Conservation (phyloP, 2,329 filamentous ascomycete species). For the Curvularia lunata region DNA sequence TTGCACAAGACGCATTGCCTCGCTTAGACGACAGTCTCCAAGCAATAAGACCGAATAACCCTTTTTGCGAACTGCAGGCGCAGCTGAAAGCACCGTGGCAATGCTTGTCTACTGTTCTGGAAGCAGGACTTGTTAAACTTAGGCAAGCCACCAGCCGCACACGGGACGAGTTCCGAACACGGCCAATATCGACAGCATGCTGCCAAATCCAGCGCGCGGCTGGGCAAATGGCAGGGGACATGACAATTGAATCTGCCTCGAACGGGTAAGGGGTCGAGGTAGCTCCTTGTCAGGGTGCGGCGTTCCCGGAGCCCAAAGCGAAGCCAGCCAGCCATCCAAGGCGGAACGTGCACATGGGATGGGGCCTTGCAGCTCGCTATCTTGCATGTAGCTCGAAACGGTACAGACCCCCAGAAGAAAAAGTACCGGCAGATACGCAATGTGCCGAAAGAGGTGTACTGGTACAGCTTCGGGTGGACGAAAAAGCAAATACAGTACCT, state of each 20-base stretch:
- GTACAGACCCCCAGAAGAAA: neutral
- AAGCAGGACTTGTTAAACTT: slow-evolving; percentile 9
- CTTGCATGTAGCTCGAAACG: neutral
- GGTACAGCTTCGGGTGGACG: neutral
- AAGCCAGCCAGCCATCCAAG: slow-evolving; percentile 11
- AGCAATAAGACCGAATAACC: neutral
- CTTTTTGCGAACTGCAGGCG: neutral
- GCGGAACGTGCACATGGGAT: slow-evolving; percentile 8
- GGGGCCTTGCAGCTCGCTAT: slow-evolving; percentile 6
- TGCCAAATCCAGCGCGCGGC: slow-evolving; percentile 7
- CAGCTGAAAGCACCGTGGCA: slow-evolving; percentile 3
- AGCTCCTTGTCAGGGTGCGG: slow-evolving; percentile 12
- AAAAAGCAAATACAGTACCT: no score
- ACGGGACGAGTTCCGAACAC: slow-evolving; percentile 13
- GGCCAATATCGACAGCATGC: slow-evolving; percentile 2
- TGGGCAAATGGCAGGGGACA: slow-evolving; percentile 8
- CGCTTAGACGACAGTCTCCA: neutral
- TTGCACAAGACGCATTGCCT: slow-evolving; percentile 1
- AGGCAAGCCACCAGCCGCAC: slow-evolving; percentile 16
- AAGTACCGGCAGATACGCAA: neutral
- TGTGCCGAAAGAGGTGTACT: neutral
- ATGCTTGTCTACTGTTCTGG: slow-evolving; percentile 11
- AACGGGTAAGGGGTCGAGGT: slow-evolving; percentile 12
- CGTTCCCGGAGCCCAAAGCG: slow-evolving; percentile 9
- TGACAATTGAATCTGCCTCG: slow-evolving; percentile 2